A percentile compares a stretch with the other conserved stretches of the same genome.
phyloP scores from a whole-genome alignment of 768 basidiomycete genomes.

The Rubroboletus satanas region DNA sequence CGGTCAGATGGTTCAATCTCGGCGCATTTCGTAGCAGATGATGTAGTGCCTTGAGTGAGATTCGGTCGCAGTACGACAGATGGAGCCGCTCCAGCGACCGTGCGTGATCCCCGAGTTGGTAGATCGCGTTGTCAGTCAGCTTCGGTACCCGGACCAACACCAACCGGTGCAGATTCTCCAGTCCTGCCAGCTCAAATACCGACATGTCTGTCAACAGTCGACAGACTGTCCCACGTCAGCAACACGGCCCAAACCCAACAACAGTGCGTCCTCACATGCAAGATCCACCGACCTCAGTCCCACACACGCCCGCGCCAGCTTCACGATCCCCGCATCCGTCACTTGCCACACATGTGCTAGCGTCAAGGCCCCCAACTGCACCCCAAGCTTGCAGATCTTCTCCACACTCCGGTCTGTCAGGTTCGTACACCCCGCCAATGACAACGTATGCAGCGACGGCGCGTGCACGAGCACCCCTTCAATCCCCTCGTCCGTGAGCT shows the following conservation, averaged over 20 bases:
- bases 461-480: conserved; percentile 74
- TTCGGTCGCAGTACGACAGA: conserved; percentile 78
- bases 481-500: conserved; percentile 71
- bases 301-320: conserved; percentile 64
- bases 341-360: conserved; percentile 77
- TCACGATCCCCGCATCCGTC: conserved; percentile 71
- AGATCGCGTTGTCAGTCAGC: conserved; percentile 80
- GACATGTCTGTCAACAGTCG: conserved; percentile 79
- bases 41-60: conserved; percentile 75
- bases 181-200: conserved; percentile 71
- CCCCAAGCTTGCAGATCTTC: conserved; percentile 66
- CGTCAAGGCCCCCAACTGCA: conserved; percentile 73
- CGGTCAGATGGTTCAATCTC: conserved; percentile 67
- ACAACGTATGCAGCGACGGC: conserved; percentile 69
- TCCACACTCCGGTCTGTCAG: conserved; percentile 72
- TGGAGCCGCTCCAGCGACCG: conserved; percentile 73
- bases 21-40: conserved; percentile 57
- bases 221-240: conserved; percentile 55
- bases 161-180: conserved; percentile 68
- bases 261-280: conserved; percentile 58
- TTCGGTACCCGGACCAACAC: conserved; percentile 78
- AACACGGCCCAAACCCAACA: conserved; percentile 1
- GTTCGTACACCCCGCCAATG: conserved; percentile 69
- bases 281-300: conserved; percentile 81
- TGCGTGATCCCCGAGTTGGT: conserved; percentile 72